These are phyloP conservation scores for Guyanaporus albipodus DNA, from an alignment of 768 basidiomycete species.

Conservation along the genomic window DNA sequence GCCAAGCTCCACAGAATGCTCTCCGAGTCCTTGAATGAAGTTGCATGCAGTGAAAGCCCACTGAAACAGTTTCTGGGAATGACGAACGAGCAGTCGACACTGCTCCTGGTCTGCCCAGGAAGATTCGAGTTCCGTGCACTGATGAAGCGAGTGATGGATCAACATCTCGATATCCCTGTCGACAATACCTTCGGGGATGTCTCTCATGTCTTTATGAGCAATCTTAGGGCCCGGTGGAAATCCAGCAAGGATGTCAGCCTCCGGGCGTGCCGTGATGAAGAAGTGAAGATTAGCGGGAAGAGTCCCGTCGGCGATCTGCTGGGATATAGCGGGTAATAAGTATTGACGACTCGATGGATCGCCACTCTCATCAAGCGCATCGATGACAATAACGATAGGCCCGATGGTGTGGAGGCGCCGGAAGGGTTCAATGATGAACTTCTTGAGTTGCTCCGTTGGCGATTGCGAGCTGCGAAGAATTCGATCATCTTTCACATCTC, in stretches of 20 bases:
- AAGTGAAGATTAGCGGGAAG: conserved; percentile 26
- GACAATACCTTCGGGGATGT: conserved; percentile 8
- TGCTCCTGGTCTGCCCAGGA: conserved; percentile 19
- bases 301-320: conserved; percentile 5
- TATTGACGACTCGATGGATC: conserved; percentile 11
- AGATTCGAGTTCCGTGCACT: conserved; percentile 10
- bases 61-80: conserved; percentile 31
- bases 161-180: conserved; percentile 18
- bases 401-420: conserved; percentile 21
- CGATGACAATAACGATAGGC: conserved; percentile 34
- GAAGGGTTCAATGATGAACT: conserved; percentile 28
- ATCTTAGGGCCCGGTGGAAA: conserved; percentile 5
- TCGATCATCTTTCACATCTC: conserved; percentile 17
- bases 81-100: conserved; percentile 19
- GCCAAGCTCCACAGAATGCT: conserved; percentile 11
- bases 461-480: conserved; percentile 19
- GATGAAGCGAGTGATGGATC: conserved; percentile 11
- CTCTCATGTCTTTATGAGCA: conserved; percentile 13
- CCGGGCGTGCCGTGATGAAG: conserved; percentile 26
- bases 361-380: conserved; percentile 32
- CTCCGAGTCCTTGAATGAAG: conserved; percentile 21
- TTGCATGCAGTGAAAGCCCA: conserved; percentile 32
- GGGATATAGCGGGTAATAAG: conserved; percentile 21
- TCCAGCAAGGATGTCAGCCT: conserved; percentile 19
- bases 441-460: conserved; percentile 24